Percentiles rank a stretch among this genome's conserved stretches.
These are phyloP conservation scores for Lentinula novae-zelandiae DNA, from an alignment of 1,284 basidiomycete genomes.

Conservation along the genomic window DNA sequence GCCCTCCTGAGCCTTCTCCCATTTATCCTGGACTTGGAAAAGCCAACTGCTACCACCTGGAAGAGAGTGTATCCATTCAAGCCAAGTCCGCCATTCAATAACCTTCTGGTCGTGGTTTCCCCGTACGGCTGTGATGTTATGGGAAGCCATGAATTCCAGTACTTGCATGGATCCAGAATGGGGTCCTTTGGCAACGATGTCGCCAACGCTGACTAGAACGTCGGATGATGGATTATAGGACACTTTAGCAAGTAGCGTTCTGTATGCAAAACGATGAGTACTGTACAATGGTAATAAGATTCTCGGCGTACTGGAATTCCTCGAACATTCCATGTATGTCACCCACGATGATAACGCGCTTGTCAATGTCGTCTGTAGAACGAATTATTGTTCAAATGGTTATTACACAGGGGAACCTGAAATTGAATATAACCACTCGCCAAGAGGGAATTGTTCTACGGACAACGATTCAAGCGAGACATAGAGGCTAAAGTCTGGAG, in stretches of 20 bases:
- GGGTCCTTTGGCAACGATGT: constrained; percentile 71
- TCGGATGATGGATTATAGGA: constrained; percentile 60
- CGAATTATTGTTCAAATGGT: background rate
- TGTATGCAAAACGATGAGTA: constrained; percentile 25
- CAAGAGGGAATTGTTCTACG: constrained; percentile 45
- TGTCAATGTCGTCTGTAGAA: constrained; percentile 41
- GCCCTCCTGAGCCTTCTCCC: constrained; percentile 29
- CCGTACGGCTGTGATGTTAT: constrained; percentile 71
- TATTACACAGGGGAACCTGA: background rate
- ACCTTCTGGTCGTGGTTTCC: constrained; percentile 91
- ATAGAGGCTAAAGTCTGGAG: constrained; percentile 59
- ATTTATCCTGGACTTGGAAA: constrained; percentile 37
- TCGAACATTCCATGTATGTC: constrained; percentile 82
- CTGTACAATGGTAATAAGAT: background rate
- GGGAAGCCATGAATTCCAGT: constrained; percentile 57
- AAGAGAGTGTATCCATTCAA: constrained; percentile 55
- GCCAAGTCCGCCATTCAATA: constrained; percentile 84
- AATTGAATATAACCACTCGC: constrained; percentile 28
- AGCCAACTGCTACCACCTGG: constrained; percentile 53
- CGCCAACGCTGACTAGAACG: constrained; percentile 76
- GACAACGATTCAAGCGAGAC: constrained; percentile 37
- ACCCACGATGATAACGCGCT: constrained; percentile 70
- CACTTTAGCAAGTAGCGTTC: constrained; percentile 49
- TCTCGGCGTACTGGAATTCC: constrained; percentile 55
- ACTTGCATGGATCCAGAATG: constrained; percentile 58